phyloP scores from a whole-genome alignment of 768 basidiomycete genomes.

The Tricholoma flavovirens region DNA sequence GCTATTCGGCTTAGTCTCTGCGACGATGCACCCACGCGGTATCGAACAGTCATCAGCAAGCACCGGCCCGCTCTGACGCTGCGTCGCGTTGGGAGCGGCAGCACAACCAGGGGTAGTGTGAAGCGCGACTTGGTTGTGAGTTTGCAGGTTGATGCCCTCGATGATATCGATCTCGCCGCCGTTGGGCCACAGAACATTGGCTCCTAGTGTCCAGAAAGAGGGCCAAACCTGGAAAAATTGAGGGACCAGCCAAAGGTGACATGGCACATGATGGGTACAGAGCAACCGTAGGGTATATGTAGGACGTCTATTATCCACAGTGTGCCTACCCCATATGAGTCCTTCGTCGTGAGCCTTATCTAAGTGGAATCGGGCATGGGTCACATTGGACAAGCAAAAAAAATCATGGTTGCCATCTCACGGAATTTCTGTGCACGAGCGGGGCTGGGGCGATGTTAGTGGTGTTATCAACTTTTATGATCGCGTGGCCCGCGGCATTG shows the following conservation, averaged over 20 bases:
- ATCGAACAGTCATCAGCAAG: slow-evolving; percentile 25
- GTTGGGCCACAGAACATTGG: slow-evolving; percentile 31
- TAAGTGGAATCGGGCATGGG: slow-evolving; percentile 9
- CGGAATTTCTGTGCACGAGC: slow-evolving; percentile 51
- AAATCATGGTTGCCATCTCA: slow-evolving; percentile 20
- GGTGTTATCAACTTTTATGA: slow-evolving; percentile 70
- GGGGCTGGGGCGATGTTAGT: slow-evolving; percentile 40
- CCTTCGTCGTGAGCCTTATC: slow-evolving; percentile 39
- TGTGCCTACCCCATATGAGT: slow-evolving; percentile 33
- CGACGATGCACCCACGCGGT: slow-evolving; percentile 38
- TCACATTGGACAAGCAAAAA: background rate
- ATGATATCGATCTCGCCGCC: slow-evolving; percentile 48
- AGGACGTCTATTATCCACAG: slow-evolving; percentile 39
- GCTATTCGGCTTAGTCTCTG: slow-evolving; percentile 36
- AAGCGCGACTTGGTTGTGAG: slow-evolving; percentile 51
- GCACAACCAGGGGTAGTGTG: slow-evolving; percentile 40
- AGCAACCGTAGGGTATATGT: slow-evolving; percentile 53
- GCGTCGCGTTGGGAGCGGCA: slow-evolving; percentile 19
- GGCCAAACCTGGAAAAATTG: slow-evolving; percentile 34
- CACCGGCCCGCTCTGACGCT: slow-evolving; percentile 26
- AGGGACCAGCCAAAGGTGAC: background rate
- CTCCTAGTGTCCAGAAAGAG: slow-evolving; percentile 40
- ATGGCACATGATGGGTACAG: slow-evolving; percentile 30
- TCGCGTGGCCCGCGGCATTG: slow-evolving; percentile 49
- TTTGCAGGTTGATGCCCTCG: slow-evolving; percentile 51